Evolutionary conservation across 2,329 filamentous ascomycete genomes (phyloP), one percentile per base, ranked within the genome.

Genomic region (Hypoxylon rubiginosum): DNA sequence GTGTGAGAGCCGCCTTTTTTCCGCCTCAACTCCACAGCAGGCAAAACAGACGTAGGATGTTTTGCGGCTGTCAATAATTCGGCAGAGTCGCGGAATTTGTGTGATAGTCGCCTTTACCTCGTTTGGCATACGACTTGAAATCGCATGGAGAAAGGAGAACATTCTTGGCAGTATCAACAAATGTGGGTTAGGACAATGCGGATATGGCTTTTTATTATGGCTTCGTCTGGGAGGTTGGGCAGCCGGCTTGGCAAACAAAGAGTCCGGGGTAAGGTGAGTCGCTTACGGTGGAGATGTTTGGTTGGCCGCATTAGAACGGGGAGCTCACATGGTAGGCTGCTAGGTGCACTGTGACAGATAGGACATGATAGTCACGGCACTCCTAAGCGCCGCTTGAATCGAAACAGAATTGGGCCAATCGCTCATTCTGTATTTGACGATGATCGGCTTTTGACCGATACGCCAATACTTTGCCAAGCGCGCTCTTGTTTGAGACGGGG

Each of bases 161-260:
- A 36, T 39, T 63, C 64, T 71, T 71, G 67, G 64, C 69, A 63
- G 64, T 70, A 61, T 64, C 63, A 66, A 59, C 52, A 59, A 58
- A 59, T 62, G 57, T 65, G 62, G 66, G 39, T 26, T 58, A 66
- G 48, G 19, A 59, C 65, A 68, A 69, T 68, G 62, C 65, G 54
- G 58, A 58, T 57, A 54, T 41, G 45, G n/a, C 17, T n/a, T 55
- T 51, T 52, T 58, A 41, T 39, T 58, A 58, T 49, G 60, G 39
- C 39, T 5, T 6, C 60, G 32, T 57, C n/a, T 46, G 39, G 41
- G 43, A 67, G 57, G 55, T 58, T 67, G 36, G 54, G 34, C 36
- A 48, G 19, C 50, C 28, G 58, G 41, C 66, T 69, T 68, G 67
- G 63, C 62, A 53, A 53, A 52, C 30, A 46, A 17, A 58, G 51